These are phyloP conservation scores for Schizochytrium sp. DNA, from an alignment of 108 stramenopile genomes.

Conservation along the genomic window DNA sequence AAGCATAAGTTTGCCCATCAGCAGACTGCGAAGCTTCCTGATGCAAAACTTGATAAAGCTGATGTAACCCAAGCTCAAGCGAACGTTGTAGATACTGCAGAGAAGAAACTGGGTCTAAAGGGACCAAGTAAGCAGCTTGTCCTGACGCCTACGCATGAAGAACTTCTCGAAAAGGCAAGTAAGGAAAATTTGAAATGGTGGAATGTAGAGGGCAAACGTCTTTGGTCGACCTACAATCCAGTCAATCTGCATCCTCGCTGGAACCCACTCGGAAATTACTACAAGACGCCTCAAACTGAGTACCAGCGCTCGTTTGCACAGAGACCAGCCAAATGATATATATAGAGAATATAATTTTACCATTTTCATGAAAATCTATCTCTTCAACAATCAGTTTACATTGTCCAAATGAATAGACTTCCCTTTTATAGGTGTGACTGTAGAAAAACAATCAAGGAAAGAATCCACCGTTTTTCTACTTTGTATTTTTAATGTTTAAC, in stretches of 20 bases:
- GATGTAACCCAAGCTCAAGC: not conserved
- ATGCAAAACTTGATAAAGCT: not conserved
- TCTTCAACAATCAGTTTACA: not conserved
- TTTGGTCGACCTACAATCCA: conserved; percentile 24
- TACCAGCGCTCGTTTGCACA: not conserved
- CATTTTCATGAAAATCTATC: not conserved
- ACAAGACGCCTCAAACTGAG: conserved; percentile 27
- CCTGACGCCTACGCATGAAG: not conserved
- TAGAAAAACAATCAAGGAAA: too few relatives aligned
- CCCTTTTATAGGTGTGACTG: too few relatives aligned
- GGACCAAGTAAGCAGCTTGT: not conserved
- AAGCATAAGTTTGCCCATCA: not conserved
- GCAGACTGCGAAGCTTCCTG: not conserved
- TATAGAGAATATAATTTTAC: not conserved
- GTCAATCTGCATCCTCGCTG: not conserved
- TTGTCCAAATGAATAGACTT: too few relatives aligned
- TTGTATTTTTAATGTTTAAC: too few relatives aligned
- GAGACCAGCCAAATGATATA: not conserved
- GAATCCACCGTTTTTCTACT: too few relatives aligned
- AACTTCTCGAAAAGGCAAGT: not conserved
- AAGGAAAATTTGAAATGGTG: conserved; percentile 41
- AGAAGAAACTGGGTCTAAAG: not conserved
- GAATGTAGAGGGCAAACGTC: not conserved
- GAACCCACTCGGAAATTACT: not conserved
- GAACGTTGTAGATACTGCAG: not conserved